These are phyloP conservation scores for Backusella mclennaniae DNA, from an alignment of 192 early-diverging fungal species.

Conservation along the genomic window DNA sequence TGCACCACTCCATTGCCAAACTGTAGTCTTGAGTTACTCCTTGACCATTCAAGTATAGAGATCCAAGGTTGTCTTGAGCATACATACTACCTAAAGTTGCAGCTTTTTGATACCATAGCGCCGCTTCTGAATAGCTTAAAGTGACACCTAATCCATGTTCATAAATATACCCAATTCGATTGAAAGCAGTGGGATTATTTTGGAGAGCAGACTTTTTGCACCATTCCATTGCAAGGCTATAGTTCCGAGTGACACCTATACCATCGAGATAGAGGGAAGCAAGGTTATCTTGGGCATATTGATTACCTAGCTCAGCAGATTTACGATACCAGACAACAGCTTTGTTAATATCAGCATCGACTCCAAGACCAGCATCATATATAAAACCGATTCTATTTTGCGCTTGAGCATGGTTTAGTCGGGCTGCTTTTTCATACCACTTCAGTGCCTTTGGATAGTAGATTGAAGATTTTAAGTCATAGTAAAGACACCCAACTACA, in stretches of 20 bases:
- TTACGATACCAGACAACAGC: constrained; percentile 29
- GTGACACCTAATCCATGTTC: constrained; percentile 78
- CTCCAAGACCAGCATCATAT: constrained; percentile 44
- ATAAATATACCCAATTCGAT: constrained; percentile 79
- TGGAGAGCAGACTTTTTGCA: constrained; percentile 57
- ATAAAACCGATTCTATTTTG: constrained; percentile 50
- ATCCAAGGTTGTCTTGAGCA: constrained; percentile 34
- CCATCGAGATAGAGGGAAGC: constrained; percentile 73
- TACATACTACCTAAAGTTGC: constrained; percentile 57
- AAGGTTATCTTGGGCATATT: constrained; percentile 63
- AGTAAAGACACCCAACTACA: not conserved
- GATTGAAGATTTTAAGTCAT: not conserved
- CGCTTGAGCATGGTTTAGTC: constrained; percentile 57
- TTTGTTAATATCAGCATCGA: constrained; percentile 12
- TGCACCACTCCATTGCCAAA: constrained; percentile 64
- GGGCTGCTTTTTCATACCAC: constrained; percentile 63
- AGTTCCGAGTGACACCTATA: constrained; percentile 47
- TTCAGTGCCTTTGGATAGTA: constrained; percentile 28
- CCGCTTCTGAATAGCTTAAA: constrained; percentile 44
- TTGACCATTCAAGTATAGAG: not conserved
- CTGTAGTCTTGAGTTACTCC: constrained; percentile 33
- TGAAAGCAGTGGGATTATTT: constrained; percentile 50
- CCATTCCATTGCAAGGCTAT: constrained; percentile 51
- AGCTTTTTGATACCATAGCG: constrained; percentile 47
- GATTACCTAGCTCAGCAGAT: constrained; percentile 49